These are phyloP conservation scores for Tylopilus subfusipes DNA, from an alignment of 768 basidiomycete species.

Conservation along the genomic window DNA sequence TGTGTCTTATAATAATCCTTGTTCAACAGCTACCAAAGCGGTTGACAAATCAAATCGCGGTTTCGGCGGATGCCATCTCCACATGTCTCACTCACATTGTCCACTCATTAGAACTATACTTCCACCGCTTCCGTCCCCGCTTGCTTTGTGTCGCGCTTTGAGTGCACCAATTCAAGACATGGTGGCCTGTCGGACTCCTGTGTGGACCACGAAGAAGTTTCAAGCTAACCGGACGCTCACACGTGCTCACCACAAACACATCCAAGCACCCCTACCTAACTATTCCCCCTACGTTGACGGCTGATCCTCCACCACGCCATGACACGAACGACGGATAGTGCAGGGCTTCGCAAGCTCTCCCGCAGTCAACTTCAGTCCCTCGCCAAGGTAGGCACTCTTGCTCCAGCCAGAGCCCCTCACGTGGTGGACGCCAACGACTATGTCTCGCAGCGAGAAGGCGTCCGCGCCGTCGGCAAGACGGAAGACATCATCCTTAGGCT, in stretches of 20 bases:
- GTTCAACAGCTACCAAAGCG: not conserved
- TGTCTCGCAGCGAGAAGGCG: conserved; percentile 20
- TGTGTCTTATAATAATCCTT: not conserved
- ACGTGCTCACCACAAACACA: not conserved
- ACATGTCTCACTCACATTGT: not conserved
- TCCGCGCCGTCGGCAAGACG: conserved; percentile 28
- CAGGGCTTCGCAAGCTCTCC: conserved; percentile 18
- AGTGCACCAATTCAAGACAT: not conserved
- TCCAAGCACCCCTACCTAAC: not conserved
- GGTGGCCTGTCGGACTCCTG: not conserved
- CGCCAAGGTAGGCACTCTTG: conserved; percentile 18
- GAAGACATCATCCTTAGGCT: conserved; percentile 29
- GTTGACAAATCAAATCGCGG: not conserved
- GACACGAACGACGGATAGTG: conserved; percentile 12
- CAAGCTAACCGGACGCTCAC: not conserved
- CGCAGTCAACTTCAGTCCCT: conserved; percentile 25
- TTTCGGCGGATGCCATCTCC: not conserved
- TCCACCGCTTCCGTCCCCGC: not conserved
- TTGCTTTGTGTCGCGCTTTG: not conserved
- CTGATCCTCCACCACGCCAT: not conserved
- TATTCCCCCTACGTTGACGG: not conserved
- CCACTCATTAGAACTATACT: too few relatives aligned
- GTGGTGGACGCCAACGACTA: not conserved
- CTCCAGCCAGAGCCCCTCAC: not conserved
- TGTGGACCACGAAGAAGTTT: not conserved